phyloP scores from a whole-genome alignment of 768 basidiomycete species.

The Amanita muscaria region DNA sequence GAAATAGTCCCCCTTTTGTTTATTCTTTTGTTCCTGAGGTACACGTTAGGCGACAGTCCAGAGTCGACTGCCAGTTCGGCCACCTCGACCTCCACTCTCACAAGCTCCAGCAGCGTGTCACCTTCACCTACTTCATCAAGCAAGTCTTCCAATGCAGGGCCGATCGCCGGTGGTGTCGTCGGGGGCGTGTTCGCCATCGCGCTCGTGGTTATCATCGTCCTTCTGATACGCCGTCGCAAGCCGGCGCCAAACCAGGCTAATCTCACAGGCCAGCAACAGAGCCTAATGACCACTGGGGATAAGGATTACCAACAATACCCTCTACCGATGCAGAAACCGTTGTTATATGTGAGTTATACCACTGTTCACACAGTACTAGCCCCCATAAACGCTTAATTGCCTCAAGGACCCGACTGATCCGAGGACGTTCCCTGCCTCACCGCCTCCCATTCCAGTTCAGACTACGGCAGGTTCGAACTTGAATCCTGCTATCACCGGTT shows the following conservation, averaged over 20 bases:
- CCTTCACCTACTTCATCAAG: conserved; percentile 4
- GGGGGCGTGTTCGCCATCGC: conserved; percentile 43
- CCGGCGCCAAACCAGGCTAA: neutral
- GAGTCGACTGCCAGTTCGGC: conserved; percentile 26
- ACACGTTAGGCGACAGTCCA: conserved; percentile 19
- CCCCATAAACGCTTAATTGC: too few species aligned
- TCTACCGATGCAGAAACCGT: neutral
- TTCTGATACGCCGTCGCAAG: conserved; percentile 20
- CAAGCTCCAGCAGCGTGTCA: neutral
- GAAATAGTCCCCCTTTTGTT: conserved; percentile 1
- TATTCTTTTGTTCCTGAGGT: neutral
- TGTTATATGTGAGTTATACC: neutral
- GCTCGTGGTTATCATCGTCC: conserved; percentile 27
- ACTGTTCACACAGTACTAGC: neutral
- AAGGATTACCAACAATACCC: neutral
- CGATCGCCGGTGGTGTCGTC: conserved; percentile 60
- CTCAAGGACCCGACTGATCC: conserved; percentile 17
- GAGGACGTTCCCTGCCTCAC: conserved; percentile 15
- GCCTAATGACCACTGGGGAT: too few species aligned
- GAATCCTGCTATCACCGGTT: conserved; percentile 15
- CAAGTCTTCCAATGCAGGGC: conserved; percentile 29
- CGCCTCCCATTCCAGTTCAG: conserved; percentile 24
- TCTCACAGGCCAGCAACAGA: neutral
- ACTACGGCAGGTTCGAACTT: conserved; percentile 9
- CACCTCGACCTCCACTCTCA: conserved; percentile 15